Conservation (phyloP, 78 protist genomes). For the Chrysochromulina tobinii region DNA sequence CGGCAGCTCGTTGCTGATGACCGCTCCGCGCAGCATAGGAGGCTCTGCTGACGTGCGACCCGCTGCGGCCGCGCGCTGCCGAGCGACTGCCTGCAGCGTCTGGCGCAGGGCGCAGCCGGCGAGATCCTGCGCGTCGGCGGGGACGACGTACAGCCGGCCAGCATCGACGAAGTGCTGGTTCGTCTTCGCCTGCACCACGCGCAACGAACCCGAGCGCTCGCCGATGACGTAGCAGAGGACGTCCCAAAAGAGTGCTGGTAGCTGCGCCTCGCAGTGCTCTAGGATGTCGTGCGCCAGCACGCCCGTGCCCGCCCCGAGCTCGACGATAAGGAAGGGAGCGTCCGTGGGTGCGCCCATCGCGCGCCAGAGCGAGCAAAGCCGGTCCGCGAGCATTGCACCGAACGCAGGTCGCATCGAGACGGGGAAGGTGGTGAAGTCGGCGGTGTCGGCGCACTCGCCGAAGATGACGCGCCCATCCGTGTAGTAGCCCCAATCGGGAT, state of each 20-base stretch:
- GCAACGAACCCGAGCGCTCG: not conserved
- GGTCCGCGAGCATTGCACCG: not conserved
- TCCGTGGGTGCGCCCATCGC: not conserved
- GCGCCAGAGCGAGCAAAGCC: not conserved
- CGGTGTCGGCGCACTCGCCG: not conserved
- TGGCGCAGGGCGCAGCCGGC: not conserved
- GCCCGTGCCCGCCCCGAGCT: not conserved
- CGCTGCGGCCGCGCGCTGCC: not conserved
- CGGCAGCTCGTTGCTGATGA: not conserved
- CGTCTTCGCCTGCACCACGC: not conserved
- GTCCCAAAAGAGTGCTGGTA: not conserved
- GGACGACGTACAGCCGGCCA: not conserved
- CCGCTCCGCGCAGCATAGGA: not conserved
- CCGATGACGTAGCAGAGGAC: not conserved
- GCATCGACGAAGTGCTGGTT: not conserved
- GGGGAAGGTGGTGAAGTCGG: constrained; percentile 12
- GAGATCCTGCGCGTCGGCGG: not conserved
- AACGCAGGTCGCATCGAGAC: not conserved
- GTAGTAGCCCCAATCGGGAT: not conserved
- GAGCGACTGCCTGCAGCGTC: not conserved
- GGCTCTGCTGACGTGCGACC: not conserved
- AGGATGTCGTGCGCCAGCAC: not conserved
- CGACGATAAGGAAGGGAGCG: not conserved
- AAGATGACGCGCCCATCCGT: not conserved
- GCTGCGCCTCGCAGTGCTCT: not conserved